Base-by-base conservation (phyloP, 805 yeast genomes). In the Danielozyma ontarioensis region DNA sequence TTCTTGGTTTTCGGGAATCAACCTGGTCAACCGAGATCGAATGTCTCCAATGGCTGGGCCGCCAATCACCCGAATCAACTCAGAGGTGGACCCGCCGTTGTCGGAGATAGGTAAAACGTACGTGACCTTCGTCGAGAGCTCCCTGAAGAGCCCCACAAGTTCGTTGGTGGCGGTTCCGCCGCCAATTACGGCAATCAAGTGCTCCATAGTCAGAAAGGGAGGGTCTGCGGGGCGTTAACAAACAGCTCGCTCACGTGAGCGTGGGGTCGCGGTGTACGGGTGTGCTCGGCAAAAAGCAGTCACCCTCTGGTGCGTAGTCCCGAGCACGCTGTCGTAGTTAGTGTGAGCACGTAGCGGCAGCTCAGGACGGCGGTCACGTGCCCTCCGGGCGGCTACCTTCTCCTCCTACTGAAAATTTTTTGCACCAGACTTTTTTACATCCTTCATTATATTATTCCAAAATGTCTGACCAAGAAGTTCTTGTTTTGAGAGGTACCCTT, bases 401-500 rank as follows among this genome's bases (percentile, higher is more conserved):
- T 28, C 17, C 17, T 10, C 25, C 13, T n/a, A 35, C 26, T 23
- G 37, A 37, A 44, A 51, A 52, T 43, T 36, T 46, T 40, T 42
- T 25, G 15, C 25, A 29, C 37, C 33, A 35, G 39, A 39, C 25
- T 39, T 39, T 44, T 36, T 17, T 28, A 32, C 34, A 27, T 29
- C 35, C 34, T 36, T 34, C 29, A 26, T 21, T 26, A 35, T 23
- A 30, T 22, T 30, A 23, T 36, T 31, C 28, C 32, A 58, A 41
- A 40, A 83, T 83, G 89, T 75, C 88, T 71, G 78, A 76, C 62
- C 82, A 78, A 72, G 97, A 89, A 85, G 95, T 89, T 81, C 80
- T 90, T 78, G 96, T 90, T 72, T 85, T 93, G 72, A 89, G 97
- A 83, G 99, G 97, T 71, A 86, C 97, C 81, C 83, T 93, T 70